Evolutionary conservation across 768 basidiomycete species (phyloP).

Genomic region (Daedaleopsis sinensis): DNA sequence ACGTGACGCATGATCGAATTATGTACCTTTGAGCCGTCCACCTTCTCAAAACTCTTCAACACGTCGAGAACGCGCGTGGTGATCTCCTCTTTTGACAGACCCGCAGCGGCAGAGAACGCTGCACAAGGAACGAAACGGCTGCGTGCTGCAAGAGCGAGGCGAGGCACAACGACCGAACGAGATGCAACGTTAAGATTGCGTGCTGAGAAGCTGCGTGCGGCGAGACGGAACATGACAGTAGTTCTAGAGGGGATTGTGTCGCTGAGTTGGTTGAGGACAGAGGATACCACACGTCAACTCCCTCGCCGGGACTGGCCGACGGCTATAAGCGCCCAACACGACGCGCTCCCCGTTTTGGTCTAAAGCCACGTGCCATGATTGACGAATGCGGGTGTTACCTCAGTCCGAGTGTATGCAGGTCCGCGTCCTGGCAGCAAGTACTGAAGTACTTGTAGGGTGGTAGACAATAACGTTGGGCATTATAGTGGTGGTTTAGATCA

Average conservation of each 20-base stretch:
- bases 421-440: too few species aligned
- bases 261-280: constrained; percentile 6
- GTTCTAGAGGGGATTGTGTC: constrained; percentile 11
- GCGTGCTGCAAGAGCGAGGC: constrained; percentile 21
- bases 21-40: constrained; percentile 69
- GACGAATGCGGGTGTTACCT: too few species aligned
- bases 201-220: constrained; percentile 20
- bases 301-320: constrained; percentile 28
- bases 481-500: too few species aligned
- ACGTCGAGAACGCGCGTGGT: constrained; percentile 78
- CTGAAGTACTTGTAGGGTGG: too few species aligned
- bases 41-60: constrained; percentile 88
- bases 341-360: too few species aligned
- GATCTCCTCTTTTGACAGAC: constrained; percentile 69
- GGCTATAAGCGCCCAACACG: constrained; percentile 1
- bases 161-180: constrained; percentile 31
- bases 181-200: constrained; percentile 56
- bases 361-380: too few species aligned
- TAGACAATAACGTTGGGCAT: too few species aligned
- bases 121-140: constrained; percentile 42
- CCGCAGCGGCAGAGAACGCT: constrained; percentile 66
- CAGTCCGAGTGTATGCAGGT: too few species aligned
- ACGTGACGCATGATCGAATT: not conserved
- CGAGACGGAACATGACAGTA: constrained; percentile 23
- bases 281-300: constrained; percentile 27